phyloP scores from a whole-genome alignment of 805 yeast species.

The Torulaspora delbrueckii region DNA sequence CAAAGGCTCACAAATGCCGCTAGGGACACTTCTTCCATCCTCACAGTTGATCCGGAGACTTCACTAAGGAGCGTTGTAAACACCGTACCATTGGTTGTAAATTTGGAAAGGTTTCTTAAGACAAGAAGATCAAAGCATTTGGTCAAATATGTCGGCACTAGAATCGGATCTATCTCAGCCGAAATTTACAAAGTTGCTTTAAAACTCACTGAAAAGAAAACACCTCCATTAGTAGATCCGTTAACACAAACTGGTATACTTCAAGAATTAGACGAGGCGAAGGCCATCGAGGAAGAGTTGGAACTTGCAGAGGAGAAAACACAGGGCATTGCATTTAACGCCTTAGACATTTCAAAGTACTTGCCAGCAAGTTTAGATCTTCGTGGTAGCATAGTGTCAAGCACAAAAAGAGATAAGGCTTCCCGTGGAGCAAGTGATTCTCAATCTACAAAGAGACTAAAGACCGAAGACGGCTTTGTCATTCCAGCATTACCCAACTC shows the following conservation, averaged over 20 bases:
- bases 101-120: slow-evolving; percentile 62
- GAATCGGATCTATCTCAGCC: slow-evolving; percentile 67
- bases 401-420: slow-evolving; percentile 37
- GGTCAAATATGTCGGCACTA: slow-evolving; percentile 54
- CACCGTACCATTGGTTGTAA: slow-evolving; percentile 51
- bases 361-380: slow-evolving; percentile 43
- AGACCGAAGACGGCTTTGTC: slow-evolving; percentile 39
- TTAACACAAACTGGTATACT: slow-evolving; percentile 46
- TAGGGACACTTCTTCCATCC: slow-evolving; percentile 25
- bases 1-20: slow-evolving; percentile 35
- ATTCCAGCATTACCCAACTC: slow-evolving; percentile 30
- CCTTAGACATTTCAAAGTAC: slow-evolving; percentile 40
- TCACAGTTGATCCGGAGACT: slow-evolving; percentile 34
- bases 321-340: slow-evolving; percentile 37
- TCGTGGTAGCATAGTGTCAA: slow-evolving; percentile 42
- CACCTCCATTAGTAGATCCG: slow-evolving; percentile 42
- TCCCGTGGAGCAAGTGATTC: slow-evolving; percentile 26
- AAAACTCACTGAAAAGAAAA: slow-evolving; percentile 50
- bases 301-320: slow-evolving; percentile 35
- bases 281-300: slow-evolving; percentile 25
- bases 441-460: slow-evolving; percentile 36
- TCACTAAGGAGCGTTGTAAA: slow-evolving; percentile 44
- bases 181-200: slow-evolving; percentile 58
- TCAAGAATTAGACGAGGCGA: slow-evolving; percentile 43
- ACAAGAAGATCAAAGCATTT: slow-evolving; percentile 61